Evolutionary conservation across 1,284 basidiomycete species (phyloP).

Genomic region (Moesziomyces sp.): DNA sequence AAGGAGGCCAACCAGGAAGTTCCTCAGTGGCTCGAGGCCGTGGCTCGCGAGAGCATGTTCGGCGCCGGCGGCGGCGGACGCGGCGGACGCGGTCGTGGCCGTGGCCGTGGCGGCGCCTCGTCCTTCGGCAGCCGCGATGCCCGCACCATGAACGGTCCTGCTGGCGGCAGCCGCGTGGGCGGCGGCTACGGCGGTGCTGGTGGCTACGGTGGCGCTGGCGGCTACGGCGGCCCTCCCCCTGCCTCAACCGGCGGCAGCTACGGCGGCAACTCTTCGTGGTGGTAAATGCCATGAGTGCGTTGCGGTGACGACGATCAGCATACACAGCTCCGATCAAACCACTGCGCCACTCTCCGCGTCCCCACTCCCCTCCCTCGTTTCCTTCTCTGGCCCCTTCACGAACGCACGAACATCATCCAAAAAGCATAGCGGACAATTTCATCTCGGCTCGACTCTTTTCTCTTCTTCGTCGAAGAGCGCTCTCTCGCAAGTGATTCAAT

Average conservation of each 20-base stretch:
- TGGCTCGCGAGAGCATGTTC: constrained; percentile 83
- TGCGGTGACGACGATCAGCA: background rate
- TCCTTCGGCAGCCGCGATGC: constrained; percentile 65
- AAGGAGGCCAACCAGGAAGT: constrained; percentile 97
- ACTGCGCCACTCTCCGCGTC: background rate
- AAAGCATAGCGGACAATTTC: constrained; percentile 50
- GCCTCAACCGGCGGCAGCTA: constrained; percentile 51
- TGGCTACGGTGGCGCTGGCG: constrained; percentile 29
- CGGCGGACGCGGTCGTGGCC: constrained; percentile 74
- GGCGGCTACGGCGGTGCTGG: constrained; percentile 47
- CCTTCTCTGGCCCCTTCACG: constrained; percentile 9
- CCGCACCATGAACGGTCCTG: constrained; percentile 59
- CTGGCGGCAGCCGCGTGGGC: constrained; percentile 51
- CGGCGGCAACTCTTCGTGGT: constrained; percentile 52
- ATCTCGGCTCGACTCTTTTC: constrained; percentile 19
- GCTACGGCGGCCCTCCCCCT: constrained; percentile 50
- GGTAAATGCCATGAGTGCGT: constrained; percentile 10
- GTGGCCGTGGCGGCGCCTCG: constrained; percentile 71
- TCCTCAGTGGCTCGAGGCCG: constrained; percentile 88
- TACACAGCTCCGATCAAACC: background rate
- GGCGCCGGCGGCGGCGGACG: constrained; percentile 72
- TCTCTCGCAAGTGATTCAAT: no score
- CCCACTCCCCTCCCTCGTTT: constrained; percentile 1
- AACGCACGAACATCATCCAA: constrained; percentile 38
- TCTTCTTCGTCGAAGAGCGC: background rate